Evolutionary conservation across 2,329 filamentous ascomycete genomes (phyloP).

Genomic region (Chaetomium olivaceum): DNA sequence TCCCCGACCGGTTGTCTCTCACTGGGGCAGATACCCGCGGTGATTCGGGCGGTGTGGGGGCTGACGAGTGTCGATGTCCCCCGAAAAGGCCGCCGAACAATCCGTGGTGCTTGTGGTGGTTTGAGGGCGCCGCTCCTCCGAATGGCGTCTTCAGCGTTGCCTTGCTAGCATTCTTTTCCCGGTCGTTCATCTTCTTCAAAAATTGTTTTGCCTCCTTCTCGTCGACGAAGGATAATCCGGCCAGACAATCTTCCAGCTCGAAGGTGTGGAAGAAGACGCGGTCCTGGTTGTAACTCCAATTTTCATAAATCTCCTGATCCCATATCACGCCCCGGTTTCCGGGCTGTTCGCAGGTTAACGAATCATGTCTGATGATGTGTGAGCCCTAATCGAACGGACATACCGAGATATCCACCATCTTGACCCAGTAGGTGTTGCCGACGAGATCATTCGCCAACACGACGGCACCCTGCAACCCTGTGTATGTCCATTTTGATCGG

Average conservation of each 20-base stretch:
- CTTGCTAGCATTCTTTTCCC: slow-evolving; percentile 94
- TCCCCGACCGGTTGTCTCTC: slow-evolving; percentile 46
- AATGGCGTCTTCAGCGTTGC: slow-evolving; percentile 79
- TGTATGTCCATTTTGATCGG: slow-evolving; percentile 85
- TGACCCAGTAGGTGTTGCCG: slow-evolving; percentile 95
- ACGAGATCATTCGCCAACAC: slow-evolving; percentile 93
- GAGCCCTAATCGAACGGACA: slow-evolving; percentile 39
- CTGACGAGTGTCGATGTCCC: slow-evolving; percentile 61
- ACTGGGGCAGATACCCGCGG: slow-evolving; percentile 46
- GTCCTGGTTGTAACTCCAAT: slow-evolving; percentile 93
- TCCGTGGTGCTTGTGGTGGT: slow-evolving; percentile 43
- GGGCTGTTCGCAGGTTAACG: slow-evolving; percentile 52
- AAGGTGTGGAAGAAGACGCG: slow-evolving; percentile 97
- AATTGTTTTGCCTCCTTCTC: slow-evolving; percentile 98
- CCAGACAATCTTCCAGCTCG: slow-evolving; percentile 88
- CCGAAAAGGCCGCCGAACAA: slow-evolving; percentile 64
- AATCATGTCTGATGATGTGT: background rate
- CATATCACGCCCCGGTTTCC: slow-evolving; percentile 83
- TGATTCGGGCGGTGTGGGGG: slow-evolving; percentile 59
- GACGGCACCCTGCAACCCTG: slow-evolving; percentile 85
- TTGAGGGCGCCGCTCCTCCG: slow-evolving; percentile 49
- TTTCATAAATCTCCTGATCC: slow-evolving; percentile 98
- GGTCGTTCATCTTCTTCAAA: slow-evolving; percentile 94
- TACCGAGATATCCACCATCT: slow-evolving; percentile 95
- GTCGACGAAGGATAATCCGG: slow-evolving; percentile 87